Conservation (phyloP, 441 rosid genomes). For the Cnidoscolus chayamansa region DNA sequence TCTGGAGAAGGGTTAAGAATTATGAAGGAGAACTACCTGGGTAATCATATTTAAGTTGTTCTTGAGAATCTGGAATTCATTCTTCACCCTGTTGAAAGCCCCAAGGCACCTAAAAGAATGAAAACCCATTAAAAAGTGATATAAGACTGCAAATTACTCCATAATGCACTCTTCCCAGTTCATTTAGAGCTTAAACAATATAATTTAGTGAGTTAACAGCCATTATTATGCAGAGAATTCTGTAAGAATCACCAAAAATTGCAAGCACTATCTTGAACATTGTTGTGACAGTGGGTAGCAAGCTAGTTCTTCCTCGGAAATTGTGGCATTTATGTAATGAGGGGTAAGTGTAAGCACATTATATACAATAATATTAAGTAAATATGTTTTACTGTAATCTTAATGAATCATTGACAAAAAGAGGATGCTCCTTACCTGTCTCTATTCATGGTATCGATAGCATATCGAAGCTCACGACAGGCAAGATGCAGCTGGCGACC, state of each 20-base stretch:
- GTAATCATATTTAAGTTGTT: constrained; percentile 11
- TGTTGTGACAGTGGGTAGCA: neutral
- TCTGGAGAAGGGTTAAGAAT: neutral
- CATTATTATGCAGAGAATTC: no score
- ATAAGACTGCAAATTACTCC: neutral
- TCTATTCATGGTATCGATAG: constrained; percentile 16
- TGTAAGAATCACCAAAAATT: no score
- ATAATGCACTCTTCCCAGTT: no score
- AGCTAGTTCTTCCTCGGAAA: neutral
- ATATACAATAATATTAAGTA: neutral
- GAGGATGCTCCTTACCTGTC: constrained; percentile 24
- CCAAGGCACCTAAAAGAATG: constrained; percentile 26
- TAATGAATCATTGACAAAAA: neutral
- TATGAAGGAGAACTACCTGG: constrained; percentile 4
- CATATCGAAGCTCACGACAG: constrained; percentile 24
- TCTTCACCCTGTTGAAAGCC: constrained; percentile 14
- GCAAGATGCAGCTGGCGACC: constrained; percentile 29
- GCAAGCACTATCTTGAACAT: neutral
- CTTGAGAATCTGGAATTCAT: constrained; percentile 18
- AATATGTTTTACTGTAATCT: neutral
- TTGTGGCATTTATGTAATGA: neutral
- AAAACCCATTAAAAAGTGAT: neutral
- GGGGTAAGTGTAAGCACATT: neutral
- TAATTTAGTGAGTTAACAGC: no score
- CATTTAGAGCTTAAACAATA: no score